A percentile compares a stretch with the other conserved stretches of the same genome.
Conservation (phyloP, 257 asterid species). For the Fraxinus anomala region DNA sequence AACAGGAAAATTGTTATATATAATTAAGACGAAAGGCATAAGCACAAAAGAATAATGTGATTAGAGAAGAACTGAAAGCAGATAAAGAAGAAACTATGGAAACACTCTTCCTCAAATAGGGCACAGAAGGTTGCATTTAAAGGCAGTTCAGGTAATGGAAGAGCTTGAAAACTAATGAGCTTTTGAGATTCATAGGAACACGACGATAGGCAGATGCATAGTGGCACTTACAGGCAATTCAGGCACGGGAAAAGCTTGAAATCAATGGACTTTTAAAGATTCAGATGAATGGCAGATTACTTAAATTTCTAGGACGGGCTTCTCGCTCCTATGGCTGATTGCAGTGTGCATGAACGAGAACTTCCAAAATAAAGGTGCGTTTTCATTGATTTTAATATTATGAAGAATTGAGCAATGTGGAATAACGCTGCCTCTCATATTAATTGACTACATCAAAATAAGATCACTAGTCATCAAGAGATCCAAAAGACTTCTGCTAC, state of each 20-base stretch:
- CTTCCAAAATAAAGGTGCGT: not conserved
- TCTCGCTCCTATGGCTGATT: not conserved
- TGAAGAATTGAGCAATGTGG: not conserved
- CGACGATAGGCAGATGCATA: not conserved
- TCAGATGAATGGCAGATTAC: not conserved
- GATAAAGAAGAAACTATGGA: not conserved
- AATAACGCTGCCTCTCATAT: not conserved
- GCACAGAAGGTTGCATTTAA: not conserved
- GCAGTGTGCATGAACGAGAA: not conserved
- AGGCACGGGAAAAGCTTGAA: slow-evolving; percentile 24
- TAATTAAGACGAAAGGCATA: slow-evolving; percentile 7
- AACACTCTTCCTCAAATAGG: not conserved
- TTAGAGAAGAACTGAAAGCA: slow-evolving; percentile 15
- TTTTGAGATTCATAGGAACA: not conserved
- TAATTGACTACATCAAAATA: not conserved
- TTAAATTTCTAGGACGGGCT: not conserved
- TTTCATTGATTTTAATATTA: not conserved
- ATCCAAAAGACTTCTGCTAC: not conserved
- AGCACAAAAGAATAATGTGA: not conserved
- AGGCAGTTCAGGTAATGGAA: slow-evolving; percentile 23
- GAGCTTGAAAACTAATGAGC: slow-evolving; percentile 1
- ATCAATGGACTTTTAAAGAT: not conserved
- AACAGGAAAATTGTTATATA: slow-evolving; percentile 3
- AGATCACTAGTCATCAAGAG: not conserved
- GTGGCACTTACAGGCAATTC: slow-evolving; percentile 1